These are phyloP conservation scores for Phialophora expanda DNA, from an alignment of 2,329 filamentous ascomycete species.

Conservation along the genomic window DNA sequence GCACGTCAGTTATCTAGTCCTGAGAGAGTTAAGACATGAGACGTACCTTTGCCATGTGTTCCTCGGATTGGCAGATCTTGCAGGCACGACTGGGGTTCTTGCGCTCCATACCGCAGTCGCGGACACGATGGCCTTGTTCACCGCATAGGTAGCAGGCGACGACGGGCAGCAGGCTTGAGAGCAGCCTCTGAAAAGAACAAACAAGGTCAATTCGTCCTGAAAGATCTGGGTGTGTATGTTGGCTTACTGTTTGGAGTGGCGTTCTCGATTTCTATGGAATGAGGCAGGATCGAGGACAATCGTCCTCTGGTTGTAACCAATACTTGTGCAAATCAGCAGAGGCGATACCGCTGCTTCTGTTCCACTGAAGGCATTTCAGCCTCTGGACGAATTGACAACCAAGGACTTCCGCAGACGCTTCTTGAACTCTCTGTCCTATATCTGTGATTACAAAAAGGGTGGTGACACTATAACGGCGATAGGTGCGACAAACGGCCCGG, in stretches of 20 bases:
- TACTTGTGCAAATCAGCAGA: not conserved
- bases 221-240: too few species aligned
- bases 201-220: too few species aligned
- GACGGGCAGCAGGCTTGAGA: too few species aligned
- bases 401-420: too few species aligned
- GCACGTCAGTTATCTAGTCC: not conserved
- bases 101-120: slow-evolving; percentile 52
- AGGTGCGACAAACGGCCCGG: too few species aligned
- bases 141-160: slow-evolving; percentile 58
- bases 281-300: not conserved
- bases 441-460: too few species aligned
- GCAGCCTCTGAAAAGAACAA: too few species aligned
- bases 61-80: slow-evolving; percentile 37
- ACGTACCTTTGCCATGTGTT: slow-evolving; percentile 38
- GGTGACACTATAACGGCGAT: too few species aligned
- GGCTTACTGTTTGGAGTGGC: not conserved
- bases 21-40: not conserved
- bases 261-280: not conserved
- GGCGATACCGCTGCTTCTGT: not conserved
- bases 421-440: too few species aligned
- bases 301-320: not conserved
- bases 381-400: too few species aligned
- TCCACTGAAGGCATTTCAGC: too few species aligned
- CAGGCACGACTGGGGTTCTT: slow-evolving; percentile 35
- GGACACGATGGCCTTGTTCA: slow-evolving; percentile 54